Percentiles rank a stretch among this genome's conserved stretches.
Conservation (phyloP, 176 grass and related monocot genomes). For the Aegilops longissima region DNA sequence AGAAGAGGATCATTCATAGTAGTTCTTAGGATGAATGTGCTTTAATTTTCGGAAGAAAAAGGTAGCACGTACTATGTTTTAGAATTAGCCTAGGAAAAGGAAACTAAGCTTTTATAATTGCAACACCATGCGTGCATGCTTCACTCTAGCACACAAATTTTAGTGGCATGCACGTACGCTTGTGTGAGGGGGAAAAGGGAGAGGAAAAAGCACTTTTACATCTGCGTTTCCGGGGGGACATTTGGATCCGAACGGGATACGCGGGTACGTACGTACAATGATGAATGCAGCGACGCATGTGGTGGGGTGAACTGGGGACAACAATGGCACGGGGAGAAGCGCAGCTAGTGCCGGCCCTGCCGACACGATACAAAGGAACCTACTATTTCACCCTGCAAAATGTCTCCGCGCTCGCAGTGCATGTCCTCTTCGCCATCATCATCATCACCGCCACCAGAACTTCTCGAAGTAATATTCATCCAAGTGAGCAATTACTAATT, state of each 20-base stretch:
- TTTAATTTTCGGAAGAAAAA: too few species aligned
- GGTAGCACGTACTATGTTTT: too few species aligned
- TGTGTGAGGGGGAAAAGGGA: not conserved
- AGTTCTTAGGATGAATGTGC: not conserved
- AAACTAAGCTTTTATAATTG: not conserved
- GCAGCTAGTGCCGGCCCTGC: not conserved
- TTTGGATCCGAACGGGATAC: constrained; percentile 17
- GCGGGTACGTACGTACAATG: not conserved
- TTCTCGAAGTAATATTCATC: too few species aligned
- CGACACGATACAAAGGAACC: not conserved
- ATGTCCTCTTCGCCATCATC: not conserved
- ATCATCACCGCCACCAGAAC: not conserved
- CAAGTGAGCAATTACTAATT: too few species aligned
- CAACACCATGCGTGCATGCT: not conserved
- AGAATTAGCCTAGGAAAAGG: too few species aligned
- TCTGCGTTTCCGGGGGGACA: not conserved
- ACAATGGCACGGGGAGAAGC: not conserved
- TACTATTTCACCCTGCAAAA: not conserved
- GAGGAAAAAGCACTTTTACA: not conserved
- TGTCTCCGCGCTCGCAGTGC: not conserved
- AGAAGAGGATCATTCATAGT: not conserved
- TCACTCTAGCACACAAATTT: not conserved
- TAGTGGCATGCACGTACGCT: not conserved
- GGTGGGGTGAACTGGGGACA: not conserved
- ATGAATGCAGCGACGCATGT: not conserved